These are phyloP conservation scores for Exobasidium rhododendri DNA, from an alignment of 1,284 basidiomycete species.

Conservation along the genomic window DNA sequence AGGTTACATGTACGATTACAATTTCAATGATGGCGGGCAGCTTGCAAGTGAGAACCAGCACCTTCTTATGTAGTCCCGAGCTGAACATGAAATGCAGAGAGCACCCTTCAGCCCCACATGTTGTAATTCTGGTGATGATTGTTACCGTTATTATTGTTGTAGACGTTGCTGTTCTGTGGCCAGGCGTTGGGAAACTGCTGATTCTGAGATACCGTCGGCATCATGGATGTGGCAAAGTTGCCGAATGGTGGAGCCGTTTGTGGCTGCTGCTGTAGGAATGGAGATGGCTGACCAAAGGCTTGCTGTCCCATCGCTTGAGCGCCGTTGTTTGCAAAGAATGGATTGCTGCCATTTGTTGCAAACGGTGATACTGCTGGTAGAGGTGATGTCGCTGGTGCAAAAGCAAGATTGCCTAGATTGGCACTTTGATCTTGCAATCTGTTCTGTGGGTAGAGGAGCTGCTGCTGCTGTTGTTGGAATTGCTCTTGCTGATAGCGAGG, in stretches of 20 bases:
- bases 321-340: background rate
- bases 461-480: conserved; percentile 25
- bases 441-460: conserved; percentile 3
- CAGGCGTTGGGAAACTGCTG: background rate
- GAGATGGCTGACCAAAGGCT: conserved; percentile 6
- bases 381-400: conserved; percentile 1
- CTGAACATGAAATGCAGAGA: no score
- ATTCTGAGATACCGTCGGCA: background rate
- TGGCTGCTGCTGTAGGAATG: background rate
- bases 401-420: background rate
- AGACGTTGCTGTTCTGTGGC: background rate
- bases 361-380: background rate
- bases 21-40: no score
- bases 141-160: background rate
- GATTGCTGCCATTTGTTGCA: background rate
- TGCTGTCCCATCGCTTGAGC: conserved; percentile 8
- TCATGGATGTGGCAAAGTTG: background rate
- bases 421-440: background rate
- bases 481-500: conserved; percentile 21
- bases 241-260: background rate
- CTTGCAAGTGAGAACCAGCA: no score
- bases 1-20: no score
- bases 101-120: background rate
- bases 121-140: background rate
- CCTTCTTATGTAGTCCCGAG: no score